A percentile compares a stretch with the other conserved stretches of the same genome.
Conservation (phyloP, 106 monocot genomes). For the Apostasia ramifera region DNA sequence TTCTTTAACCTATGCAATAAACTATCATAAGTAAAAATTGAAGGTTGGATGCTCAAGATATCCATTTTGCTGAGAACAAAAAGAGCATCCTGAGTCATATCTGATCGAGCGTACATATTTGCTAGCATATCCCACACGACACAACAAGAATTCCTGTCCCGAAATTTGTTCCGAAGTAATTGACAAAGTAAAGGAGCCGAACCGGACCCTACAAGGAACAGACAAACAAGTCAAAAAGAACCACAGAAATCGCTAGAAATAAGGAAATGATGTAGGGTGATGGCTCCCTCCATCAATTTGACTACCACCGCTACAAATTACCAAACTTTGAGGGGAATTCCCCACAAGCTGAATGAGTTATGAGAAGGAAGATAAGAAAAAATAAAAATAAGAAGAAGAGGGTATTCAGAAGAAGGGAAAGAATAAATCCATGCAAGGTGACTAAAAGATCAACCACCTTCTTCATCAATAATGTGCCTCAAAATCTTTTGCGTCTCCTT, state of each 20-base stretch:
- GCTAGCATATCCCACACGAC: constrained; percentile 65
- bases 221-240: neutral
- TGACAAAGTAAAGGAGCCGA: constrained; percentile 46
- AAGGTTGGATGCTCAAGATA: constrained; percentile 35
- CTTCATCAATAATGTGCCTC: constrained; percentile 17
- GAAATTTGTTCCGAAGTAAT: constrained; percentile 28
- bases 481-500: constrained; percentile 13
- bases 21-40: constrained; percentile 42
- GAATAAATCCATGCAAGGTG: neutral
- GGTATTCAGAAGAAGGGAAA: too few species aligned
- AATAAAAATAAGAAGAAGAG: neutral
- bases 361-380: neutral
- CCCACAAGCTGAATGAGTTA: neutral
- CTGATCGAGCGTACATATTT: constrained; percentile 36
- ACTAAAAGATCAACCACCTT: constrained; percentile 10
- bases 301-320: neutral
- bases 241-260: neutral
- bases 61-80: constrained; percentile 60
- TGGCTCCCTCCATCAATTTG: too few species aligned
- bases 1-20: constrained; percentile 34
- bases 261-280: neutral
- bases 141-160: constrained; percentile 15
- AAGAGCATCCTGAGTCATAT: constrained; percentile 51
- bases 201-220: constrained; percentile 29
- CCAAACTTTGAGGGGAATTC: neutral